These are phyloP conservation scores for Colletotrichum eremochloae DNA, from an alignment of 2,329 filamentous ascomycete species.

Conservation along the genomic window DNA sequence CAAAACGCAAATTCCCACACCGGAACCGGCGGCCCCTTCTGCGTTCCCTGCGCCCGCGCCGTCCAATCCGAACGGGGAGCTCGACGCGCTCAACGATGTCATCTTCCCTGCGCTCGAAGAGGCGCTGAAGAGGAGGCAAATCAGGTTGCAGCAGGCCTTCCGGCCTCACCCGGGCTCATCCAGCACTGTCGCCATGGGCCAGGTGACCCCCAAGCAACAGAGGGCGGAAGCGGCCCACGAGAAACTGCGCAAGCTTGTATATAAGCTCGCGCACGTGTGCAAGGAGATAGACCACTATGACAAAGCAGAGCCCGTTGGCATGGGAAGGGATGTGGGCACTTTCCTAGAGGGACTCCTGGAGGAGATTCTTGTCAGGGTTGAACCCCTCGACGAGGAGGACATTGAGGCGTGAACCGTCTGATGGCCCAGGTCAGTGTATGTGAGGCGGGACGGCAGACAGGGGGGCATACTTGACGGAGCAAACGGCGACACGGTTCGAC, in stretches of 20 bases:
- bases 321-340: constrained; percentile 90
- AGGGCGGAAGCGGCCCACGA: constrained; percentile 82
- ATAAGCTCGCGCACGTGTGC: constrained; percentile 85
- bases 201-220: constrained; percentile 73
- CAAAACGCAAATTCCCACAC: constrained; percentile 50
- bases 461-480: constrained; percentile 9
- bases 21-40: constrained; percentile 55
- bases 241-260: constrained; percentile 82
- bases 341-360: constrained; percentile 94
- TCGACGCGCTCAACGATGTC: constrained; percentile 90
- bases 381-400: constrained; percentile 85
- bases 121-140: constrained; percentile 84
- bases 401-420: constrained; percentile 39
- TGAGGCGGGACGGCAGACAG: constrained; percentile 23
- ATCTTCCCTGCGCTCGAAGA: constrained; percentile 94
- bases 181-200: constrained; percentile 53
- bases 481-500: constrained; percentile 9
- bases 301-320: constrained; percentile 87
- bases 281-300: constrained; percentile 93
- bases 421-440: constrained; percentile 27
- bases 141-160: constrained; percentile 68
- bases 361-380: constrained; percentile 91
- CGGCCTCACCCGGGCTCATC: constrained; percentile 52
- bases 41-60: constrained; percentile 71
- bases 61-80: constrained; percentile 73